Base-by-base conservation (phyloP, 306 rosid species). In the Lagenaria siceraria region DNA sequence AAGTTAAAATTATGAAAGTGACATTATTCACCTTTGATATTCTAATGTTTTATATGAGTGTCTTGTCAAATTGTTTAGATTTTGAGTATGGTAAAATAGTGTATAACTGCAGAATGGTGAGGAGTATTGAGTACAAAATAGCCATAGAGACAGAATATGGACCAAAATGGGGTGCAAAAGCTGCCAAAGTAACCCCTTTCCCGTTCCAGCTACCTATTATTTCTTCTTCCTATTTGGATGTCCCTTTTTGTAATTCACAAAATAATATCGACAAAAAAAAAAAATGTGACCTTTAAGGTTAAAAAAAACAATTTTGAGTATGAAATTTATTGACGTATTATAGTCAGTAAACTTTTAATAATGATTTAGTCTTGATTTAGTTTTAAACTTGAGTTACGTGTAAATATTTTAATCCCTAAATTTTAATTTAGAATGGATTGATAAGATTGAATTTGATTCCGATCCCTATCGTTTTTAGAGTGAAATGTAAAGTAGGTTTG, bases 81-180 rank as follows among this genome's bases (percentile, higher is more conserved):
- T 25, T 60, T 10, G 35, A 38, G 38, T 60, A 60, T 25, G 65
- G 65, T 60, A 5, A n/a, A 60, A 60, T 12, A 25, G 65, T 60
- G 65, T 5, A 60, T 5, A 27, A 60, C 65, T 60, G 36, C 27
- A 25, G 19, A 60, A 15, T 25, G 65, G 65, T 25, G 65, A 60
- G 19, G 65, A 60, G 38, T 25, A 60, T 63, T 12, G 48, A 63
- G 71, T 63, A 42, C 24, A 2, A 63, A 63, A 63, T 40, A 33
- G 63, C 1, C n/a, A 49, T 14, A 58, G 17, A 58, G 31, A 10
- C 63, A 22, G 63, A 54, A 58, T 33, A 33, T 63, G 46, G 48
- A 63, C 71, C 71, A 33, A 33, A 33, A 63, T 63, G 71, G 71
- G 71, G 46, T 63, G 71, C 71, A 63, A 63, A 63, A 63, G 71